Base-by-base conservation (phyloP, 305 asterid genomes). In the Lippia alba region DNA sequence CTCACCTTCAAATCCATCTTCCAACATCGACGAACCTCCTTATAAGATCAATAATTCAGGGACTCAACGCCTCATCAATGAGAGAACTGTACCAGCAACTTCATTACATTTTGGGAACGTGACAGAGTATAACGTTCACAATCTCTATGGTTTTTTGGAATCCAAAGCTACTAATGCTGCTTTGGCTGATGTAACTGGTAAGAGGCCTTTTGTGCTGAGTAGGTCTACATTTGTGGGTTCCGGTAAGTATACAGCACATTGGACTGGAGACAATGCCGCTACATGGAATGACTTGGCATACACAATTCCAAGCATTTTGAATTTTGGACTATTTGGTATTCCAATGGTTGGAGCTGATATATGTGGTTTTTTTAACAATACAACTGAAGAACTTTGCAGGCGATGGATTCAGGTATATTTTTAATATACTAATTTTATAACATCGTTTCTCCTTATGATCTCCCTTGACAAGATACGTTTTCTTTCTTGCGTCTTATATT, bases 231-330 rank as follows among this genome's bases (percentile, higher is more conserved):
- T 93, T 73, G 87, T 85, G 57, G 98, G 98, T 18, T 80, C 98
- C 8, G 98, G 98, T 3, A 87, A 82, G 81, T 93, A 85, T 45
- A 39, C 96, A 1, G 95, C 98, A 5, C 98, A 91, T 16, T 93
- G 98, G 98, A 93, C 98, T 4, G 98, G 98, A 24, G 97, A 93
- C 78, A 91, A 87, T 91, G 62, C 90, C 96, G n/a, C n/a, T n/a
- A n/a, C n/a, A n/a, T n/a, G n/a, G n/a, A n/a, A n/a, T n/a, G n/a
- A n/a, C n/a, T n/a, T n/a, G n/a, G n/a, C n/a, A n/a, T n/a, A n/a
- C n/a, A n/a, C n/a, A n/a, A n/a, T n/a, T n/a, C n/a, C n/a, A 1
- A 61, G 89, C 70, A 83, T 93, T 45, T 85, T 93, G 75, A 93
- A 70, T 67, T 93, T 79, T 46, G 97, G 98, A 45, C 36, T 93